Conservation (phyloP, 2,329 filamentous ascomycete species). For the Apiospora arundinis region DNA sequence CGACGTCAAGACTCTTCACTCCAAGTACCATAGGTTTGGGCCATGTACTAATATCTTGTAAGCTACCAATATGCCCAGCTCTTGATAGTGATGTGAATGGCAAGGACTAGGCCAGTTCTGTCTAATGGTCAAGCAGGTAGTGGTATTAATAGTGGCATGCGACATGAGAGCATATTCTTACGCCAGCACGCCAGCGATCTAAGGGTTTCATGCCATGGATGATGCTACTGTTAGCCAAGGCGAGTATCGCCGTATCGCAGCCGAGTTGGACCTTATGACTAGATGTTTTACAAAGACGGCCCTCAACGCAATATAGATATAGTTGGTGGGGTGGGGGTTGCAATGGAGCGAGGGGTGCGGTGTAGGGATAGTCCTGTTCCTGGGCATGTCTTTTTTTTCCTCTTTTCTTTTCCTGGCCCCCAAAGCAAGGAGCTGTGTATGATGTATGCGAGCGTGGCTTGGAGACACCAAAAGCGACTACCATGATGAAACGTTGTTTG, state of each 20-base stretch:
- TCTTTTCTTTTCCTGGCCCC: background rate
- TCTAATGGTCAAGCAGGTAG: background rate
- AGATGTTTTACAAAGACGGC: background rate
- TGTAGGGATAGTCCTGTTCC: background rate
- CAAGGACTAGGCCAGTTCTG: background rate
- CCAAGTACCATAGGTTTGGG: background rate
- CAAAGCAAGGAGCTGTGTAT: background rate
- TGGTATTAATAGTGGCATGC: background rate
- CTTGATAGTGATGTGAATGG: background rate
- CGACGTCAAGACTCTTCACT: no score
- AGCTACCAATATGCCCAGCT: no score
- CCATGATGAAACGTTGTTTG: background rate
- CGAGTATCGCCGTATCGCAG: background rate
- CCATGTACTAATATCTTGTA: no score
- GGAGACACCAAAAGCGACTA: background rate
- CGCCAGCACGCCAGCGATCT: background rate
- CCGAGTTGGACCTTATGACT: background rate
- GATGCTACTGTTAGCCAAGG: background rate
- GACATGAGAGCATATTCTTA: background rate
- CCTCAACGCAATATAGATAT: background rate
- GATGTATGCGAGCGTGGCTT: background rate
- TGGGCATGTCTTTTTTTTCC: background rate
- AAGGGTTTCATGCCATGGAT: background rate
- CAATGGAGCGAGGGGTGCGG: slow-evolving; percentile 9
- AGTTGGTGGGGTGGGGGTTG: slow-evolving; percentile 1